Conservation (phyloP, 805 yeast species). For the Saccharomycopsis babjevae region DNA sequence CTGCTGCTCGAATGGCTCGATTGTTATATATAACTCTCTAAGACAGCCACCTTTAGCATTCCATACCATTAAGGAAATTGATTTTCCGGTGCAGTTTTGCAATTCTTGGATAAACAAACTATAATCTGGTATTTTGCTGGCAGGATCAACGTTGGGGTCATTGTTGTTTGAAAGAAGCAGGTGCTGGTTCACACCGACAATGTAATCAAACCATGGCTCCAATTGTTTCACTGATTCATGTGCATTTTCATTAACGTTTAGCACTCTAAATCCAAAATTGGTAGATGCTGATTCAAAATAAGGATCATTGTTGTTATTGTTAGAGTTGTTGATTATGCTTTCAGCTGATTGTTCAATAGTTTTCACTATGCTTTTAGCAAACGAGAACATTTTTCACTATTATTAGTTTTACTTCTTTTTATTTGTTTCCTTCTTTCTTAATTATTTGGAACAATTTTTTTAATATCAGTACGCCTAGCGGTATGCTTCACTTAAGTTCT, state of each 20-base stretch:
- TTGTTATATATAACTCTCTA: constrained; percentile 29
- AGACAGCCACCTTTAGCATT: constrained; percentile 72
- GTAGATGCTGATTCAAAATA: constrained; percentile 27
- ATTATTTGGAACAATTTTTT: no score
- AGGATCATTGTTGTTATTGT: constrained; percentile 23
- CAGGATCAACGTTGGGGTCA: constrained; percentile 29
- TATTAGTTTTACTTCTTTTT: no score
- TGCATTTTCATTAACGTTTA: constrained; percentile 37
- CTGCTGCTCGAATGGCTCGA: constrained; percentile 16
- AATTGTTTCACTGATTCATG: constrained; percentile 44
- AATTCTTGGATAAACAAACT: constrained; percentile 36
- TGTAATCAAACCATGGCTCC: constrained; percentile 82
- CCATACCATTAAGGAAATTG: constrained; percentile 61
- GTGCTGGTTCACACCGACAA: constrained; percentile 70
- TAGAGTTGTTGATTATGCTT: constrained; percentile 25
- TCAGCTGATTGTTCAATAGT: constrained; percentile 39
- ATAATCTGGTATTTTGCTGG: constrained; percentile 30
- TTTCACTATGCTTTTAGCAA: constrained; percentile 54
- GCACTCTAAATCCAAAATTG: constrained; percentile 47
- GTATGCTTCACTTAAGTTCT: no score
- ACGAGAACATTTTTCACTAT: constrained; percentile 27
- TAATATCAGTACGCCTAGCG: no score
- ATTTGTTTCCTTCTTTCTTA: no score
- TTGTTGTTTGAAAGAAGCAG: constrained; percentile 52
- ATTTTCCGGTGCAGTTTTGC: constrained; percentile 28